Evolutionary conservation across 768 basidiomycete species (phyloP).

Genomic region (Boletus coccyginus): DNA sequence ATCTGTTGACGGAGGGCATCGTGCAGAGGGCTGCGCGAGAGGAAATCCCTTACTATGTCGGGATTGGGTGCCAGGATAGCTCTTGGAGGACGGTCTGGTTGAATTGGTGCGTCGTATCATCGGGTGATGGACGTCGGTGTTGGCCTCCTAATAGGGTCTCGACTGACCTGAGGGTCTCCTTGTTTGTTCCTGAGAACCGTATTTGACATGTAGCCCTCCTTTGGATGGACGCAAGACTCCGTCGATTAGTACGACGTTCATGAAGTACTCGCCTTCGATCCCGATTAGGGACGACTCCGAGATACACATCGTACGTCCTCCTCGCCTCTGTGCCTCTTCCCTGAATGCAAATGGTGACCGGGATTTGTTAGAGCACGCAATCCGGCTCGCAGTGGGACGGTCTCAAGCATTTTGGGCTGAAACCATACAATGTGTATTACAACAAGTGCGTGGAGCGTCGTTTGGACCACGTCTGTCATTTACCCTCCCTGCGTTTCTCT

Average conservation of each 20-base stretch:
- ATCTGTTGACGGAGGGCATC: slow-evolving; percentile 60
- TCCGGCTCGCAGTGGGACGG: slow-evolving; percentile 74
- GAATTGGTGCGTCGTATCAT: slow-evolving; percentile 50
- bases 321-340: neutral
- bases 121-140: too few relatives aligned
- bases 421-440: slow-evolving; percentile 55
- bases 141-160: neutral
- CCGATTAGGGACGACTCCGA: slow-evolving; percentile 41
- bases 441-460: slow-evolving; percentile 45
- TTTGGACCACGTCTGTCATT: neutral
- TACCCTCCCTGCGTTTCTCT: too few relatives aligned
- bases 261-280: slow-evolving; percentile 11
- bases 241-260: slow-evolving; percentile 44
- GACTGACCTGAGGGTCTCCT: slow-evolving; percentile 5
- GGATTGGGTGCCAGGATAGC: slow-evolving; percentile 26
- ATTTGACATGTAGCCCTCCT: slow-evolving; percentile 49
- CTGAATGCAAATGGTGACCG: neutral
- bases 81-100: slow-evolving; percentile 54
- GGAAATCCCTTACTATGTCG: slow-evolving; percentile 40
- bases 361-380: slow-evolving; percentile 55
- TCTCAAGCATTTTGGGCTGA: slow-evolving; percentile 54
- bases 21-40: slow-evolving; percentile 55
- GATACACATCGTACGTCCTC: slow-evolving; percentile 48
- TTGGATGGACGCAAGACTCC: slow-evolving; percentile 53
- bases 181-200: neutral